These are phyloP conservation scores for Cordyceps pruinosa DNA, from an alignment of 2,329 filamentous ascomycete genomes.

Conservation along the genomic window DNA sequence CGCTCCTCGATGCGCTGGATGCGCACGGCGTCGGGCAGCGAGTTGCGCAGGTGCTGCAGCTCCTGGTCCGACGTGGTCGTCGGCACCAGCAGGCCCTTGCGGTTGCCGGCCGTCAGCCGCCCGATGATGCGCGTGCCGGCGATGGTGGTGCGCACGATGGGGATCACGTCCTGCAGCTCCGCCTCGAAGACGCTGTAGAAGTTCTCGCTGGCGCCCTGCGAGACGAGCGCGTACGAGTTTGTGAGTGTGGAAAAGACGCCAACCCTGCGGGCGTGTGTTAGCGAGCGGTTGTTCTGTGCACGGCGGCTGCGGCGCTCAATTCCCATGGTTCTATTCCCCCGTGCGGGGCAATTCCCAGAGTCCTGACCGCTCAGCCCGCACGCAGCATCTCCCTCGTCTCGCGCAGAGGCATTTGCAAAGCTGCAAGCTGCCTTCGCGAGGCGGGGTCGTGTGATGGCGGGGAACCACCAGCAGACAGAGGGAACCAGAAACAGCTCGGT, in stretches of 20 bases:
- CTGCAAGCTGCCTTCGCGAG: slow-evolving; percentile 6
- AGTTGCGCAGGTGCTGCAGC: slow-evolving; percentile 93
- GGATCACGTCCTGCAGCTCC: slow-evolving; percentile 94
- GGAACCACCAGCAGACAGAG: neutral
- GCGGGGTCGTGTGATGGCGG: slow-evolving; percentile 12
- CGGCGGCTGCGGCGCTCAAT: neutral
- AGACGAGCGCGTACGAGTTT: slow-evolving; percentile 93
- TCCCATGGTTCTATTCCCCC: neutral
- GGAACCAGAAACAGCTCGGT: neutral
- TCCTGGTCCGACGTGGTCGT: slow-evolving; percentile 97
- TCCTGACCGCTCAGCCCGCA: too few relatives aligned
- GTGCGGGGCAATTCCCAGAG: neutral
- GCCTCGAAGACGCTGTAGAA: slow-evolving; percentile 99
- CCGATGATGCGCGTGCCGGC: slow-evolving; percentile 95
- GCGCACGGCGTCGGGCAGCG: slow-evolving; percentile 81
- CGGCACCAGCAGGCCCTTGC: slow-evolving; percentile 91
- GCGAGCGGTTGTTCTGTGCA: neutral
- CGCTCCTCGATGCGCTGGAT: slow-evolving; percentile 98
- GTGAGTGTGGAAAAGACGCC: slow-evolving; percentile 96
- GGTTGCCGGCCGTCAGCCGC: slow-evolving; percentile 91
- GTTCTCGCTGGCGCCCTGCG: slow-evolving; percentile 93
- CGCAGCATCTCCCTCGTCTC: neutral
- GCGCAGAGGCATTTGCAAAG: neutral
- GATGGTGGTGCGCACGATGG: slow-evolving; percentile 94
- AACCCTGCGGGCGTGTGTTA: slow-evolving; percentile 52